Conservation (phyloP, 2,329 filamentous ascomycete species). For the Cylindrodendrum hubeiense region DNA sequence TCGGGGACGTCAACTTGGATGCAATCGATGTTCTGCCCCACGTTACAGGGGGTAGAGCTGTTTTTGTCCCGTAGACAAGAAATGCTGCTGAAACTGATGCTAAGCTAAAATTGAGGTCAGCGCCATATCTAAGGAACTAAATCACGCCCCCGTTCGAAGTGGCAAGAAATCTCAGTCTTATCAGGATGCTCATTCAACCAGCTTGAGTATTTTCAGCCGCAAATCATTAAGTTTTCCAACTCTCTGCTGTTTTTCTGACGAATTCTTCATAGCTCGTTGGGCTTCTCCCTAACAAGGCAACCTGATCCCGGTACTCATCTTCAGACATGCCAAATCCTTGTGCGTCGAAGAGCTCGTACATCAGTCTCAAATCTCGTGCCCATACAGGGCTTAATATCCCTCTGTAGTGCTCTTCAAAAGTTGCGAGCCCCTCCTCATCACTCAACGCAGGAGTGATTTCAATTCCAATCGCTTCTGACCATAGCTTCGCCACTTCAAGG, state of each 20-base stretch:
- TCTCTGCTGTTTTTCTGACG: constrained; percentile 5
- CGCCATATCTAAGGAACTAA: no score
- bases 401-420: constrained; percentile 13
- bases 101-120: no score
- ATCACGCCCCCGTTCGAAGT: no score
- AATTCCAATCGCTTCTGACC: constrained; percentile 20
- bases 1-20: no score
- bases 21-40: no score
- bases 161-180: no score
- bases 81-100: no score
- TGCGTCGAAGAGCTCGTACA: constrained; percentile 26
- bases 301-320: constrained; percentile 24
- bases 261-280: constrained; percentile 25
- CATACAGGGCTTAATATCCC: neutral
- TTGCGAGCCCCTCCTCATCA: constrained; percentile 7
- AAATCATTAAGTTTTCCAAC: no score
- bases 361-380: constrained; percentile 26
- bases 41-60: no score
- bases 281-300: constrained; percentile 13
- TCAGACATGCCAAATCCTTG: constrained; percentile 23
- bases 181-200: no score
- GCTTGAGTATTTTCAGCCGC: no score
- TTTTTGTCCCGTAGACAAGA: no score
- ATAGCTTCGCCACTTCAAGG: constrained; percentile 14
- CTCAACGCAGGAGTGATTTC: constrained; percentile 4